These are phyloP conservation scores for Mycena sp. DNA, from an alignment of 1,284 basidiomycete species.

Conservation along the genomic window DNA sequence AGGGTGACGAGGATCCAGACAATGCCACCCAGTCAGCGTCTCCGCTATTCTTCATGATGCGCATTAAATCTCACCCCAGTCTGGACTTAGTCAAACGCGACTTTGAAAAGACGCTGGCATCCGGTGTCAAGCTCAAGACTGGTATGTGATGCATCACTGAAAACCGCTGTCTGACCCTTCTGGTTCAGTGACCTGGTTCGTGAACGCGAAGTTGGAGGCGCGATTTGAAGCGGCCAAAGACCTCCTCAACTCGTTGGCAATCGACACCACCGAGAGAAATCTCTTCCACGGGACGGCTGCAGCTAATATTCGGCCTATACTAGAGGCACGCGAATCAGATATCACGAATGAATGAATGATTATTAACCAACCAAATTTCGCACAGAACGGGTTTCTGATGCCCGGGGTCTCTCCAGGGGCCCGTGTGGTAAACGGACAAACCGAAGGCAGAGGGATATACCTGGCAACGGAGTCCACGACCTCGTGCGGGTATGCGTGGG, in stretches of 20 bases:
- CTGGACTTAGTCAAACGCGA: constrained; percentile 21
- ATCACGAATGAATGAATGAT: neutral
- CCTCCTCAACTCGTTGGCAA: constrained; percentile 3
- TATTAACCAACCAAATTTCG: neutral
- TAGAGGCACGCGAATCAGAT: neutral
- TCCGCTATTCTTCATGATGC: neutral
- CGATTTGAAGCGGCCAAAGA: constrained; percentile 20
- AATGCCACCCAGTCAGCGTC: constrained; percentile 13
- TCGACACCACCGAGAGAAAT: constrained; percentile 19
- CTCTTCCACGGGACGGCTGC: constrained; percentile 23
- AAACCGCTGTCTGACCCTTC: neutral
- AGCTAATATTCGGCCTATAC: constrained; percentile 15
- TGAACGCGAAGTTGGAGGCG: constrained; percentile 23
- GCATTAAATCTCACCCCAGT: neutral
- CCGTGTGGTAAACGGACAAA: neutral
- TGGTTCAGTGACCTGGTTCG: constrained; percentile 19
- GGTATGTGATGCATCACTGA: neutral
- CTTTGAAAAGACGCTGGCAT: constrained; percentile 13
- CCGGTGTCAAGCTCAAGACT: constrained; percentile 15
- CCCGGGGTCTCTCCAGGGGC: constrained; percentile 15
- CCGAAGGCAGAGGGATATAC: constrained; percentile 17
- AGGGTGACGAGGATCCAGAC: constrained; percentile 23
- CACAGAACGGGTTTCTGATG: constrained; percentile 15
- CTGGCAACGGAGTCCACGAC: constrained; percentile 3
- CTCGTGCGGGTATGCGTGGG: constrained; percentile 11